These are phyloP conservation scores for Hymenoscyphus fraxineus DNA, from an alignment of 2,329 filamentous ascomycete species.

Conservation along the genomic window DNA sequence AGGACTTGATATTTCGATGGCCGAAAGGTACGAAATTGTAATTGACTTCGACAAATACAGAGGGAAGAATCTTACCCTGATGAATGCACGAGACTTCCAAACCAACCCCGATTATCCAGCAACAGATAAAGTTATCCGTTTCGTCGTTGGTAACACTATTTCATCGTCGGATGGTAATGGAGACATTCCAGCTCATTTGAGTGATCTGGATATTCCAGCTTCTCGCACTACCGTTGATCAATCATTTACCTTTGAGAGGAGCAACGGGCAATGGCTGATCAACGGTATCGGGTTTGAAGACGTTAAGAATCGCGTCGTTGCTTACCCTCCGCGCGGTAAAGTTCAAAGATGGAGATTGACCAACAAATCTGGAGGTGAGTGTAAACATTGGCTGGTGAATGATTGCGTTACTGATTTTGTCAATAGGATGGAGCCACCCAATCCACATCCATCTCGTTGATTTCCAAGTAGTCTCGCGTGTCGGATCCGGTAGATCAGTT, in stretches of 20 bases:
- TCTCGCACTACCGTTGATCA: slow-evolving; percentile 39
- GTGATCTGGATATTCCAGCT: slow-evolving; percentile 39
- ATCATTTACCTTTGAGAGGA: slow-evolving; percentile 44
- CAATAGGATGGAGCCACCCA: slow-evolving; percentile 21
- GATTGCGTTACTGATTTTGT: background rate
- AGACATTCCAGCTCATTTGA: slow-evolving; percentile 34
- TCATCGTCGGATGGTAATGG: slow-evolving; percentile 34
- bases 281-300: slow-evolving; percentile 48
- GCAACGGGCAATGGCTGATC: slow-evolving; percentile 46
- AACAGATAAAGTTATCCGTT: slow-evolving; percentile 51
- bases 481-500: slow-evolving; percentile 34
- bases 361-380: slow-evolving; percentile 20
- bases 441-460: slow-evolving; percentile 57
- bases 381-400: background rate
- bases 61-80: slow-evolving; percentile 47
- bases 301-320: slow-evolving; percentile 45
- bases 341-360: slow-evolving; percentile 40
- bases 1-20: slow-evolving; percentile 48
- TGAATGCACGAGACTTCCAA: slow-evolving; percentile 35
- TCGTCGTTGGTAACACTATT: slow-evolving; percentile 30
- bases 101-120: slow-evolving; percentile 41
- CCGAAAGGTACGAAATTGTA: slow-evolving; percentile 55
- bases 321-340: slow-evolving; percentile 44
- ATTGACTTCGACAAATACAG: slow-evolving; percentile 50
- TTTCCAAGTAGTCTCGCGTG: slow-evolving; percentile 50